Base-by-base conservation (phyloP, 192 early-diverging fungal species). In the Rhizophagus clarus region DNA sequence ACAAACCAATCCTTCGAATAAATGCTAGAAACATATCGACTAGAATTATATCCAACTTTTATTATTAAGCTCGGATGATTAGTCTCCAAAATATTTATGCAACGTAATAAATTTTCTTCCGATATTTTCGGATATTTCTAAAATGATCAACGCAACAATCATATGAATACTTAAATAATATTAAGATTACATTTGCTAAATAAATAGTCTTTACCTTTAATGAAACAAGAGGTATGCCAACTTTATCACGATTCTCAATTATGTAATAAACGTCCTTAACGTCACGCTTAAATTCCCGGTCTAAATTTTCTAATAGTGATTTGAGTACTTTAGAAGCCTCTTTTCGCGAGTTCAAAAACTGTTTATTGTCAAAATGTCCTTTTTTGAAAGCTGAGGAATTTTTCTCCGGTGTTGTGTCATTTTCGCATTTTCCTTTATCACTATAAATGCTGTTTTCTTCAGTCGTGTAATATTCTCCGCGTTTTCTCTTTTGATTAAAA, bases 31-130 rank as follows among this genome's bases (percentile, higher is more conserved):
- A 81, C 49, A 72, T 78, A 78, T 15, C 80, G 61, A 24, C 28
- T 24, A 26, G 9, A 10, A 20, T 56, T 78, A 42, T 70, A 68
- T 6, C 80, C 80, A 56, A 81, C 80, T 32, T 77, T 62, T 60
- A 67, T 22, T 14, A 77, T 81, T 42, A 81, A 61, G n/a, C 28
- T 56, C 11, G 80, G 80, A 2, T 56, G 10, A 67, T 77, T 51
- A 29, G 37, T 70, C 62, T 69, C 73, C 14, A 81, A 31, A 20
- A 81, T 20, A 28, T n/a, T 51, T 15, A 81, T 4, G 37, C 51
- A 60, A n/a, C 49, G 74, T 3, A 70, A 28, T 26, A 42, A 69
- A 7, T 80, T 20, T n/a, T 77, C 64, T 34, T 34, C 26, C 22
- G 74, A 4, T 28, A 61, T 8, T 22, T 68, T 26, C 4, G 42